Evolutionary conservation across 495 filamentous ascomycete species (phyloP).

Genomic region (Xylaria curta): DNA sequence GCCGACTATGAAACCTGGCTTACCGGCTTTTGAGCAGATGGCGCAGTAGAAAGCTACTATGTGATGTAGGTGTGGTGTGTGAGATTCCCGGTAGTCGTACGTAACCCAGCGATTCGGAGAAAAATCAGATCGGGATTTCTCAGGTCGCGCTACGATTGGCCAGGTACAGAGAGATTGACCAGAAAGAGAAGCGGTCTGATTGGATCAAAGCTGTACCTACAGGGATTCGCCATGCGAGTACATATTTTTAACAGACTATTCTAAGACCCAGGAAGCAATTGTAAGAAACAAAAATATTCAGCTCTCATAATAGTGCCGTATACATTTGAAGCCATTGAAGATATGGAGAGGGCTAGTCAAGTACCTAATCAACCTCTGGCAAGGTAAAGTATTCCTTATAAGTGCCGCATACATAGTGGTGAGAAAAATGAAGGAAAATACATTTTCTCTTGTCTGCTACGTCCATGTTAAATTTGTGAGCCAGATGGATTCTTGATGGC

Average conservation of each 20-base stretch:
- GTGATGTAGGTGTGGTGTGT: background rate
- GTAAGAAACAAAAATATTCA: constrained; percentile 2
- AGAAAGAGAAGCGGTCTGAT: background rate
- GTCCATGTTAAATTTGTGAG: background rate
- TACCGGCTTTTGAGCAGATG: background rate
- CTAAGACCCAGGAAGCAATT: background rate
- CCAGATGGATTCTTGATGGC: background rate
- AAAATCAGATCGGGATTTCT: constrained; percentile 17
- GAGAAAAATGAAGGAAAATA: background rate
- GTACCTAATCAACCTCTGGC: background rate
- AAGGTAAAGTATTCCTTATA: background rate
- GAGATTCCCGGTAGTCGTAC: constrained; percentile 17
- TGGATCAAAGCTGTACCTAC: background rate
- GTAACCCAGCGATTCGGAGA: constrained; percentile 9
- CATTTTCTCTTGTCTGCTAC: background rate
- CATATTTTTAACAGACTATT: constrained; percentile 8
- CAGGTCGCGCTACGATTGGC: constrained; percentile 3
- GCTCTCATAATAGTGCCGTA: background rate
- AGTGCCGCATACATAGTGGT: background rate
- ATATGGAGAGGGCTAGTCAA: background rate
- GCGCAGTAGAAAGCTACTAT: background rate
- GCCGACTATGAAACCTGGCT: background rate
- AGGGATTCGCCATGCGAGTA: constrained; percentile 17
- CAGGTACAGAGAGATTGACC: constrained; percentile 14
- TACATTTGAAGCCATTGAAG: background rate